These are phyloP conservation scores for Aegilops longissima DNA, from an alignment of 176 grass and related monocot species.

Conservation along the genomic window DNA sequence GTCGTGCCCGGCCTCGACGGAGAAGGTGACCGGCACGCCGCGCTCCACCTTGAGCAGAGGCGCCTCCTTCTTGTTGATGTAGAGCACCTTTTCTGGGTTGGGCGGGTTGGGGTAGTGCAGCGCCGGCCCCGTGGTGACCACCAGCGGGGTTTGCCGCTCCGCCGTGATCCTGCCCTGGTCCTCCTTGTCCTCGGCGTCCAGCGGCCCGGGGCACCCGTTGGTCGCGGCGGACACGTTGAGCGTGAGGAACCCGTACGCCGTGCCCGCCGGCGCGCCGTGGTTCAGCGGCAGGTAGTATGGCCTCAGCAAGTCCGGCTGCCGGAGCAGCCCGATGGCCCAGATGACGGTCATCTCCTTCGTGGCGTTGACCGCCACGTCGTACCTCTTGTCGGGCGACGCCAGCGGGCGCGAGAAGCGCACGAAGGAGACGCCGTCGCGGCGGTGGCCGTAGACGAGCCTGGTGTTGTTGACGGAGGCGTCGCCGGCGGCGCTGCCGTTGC, in stretches of 20 bases:
- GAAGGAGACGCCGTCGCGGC: conserved; percentile 85
- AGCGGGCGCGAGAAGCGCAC: conserved; percentile 66
- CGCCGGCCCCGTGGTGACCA: conserved; percentile 58
- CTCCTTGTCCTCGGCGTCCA: conserved; percentile 94
- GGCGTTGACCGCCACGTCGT: conserved; percentile 64
- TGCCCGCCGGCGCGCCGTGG: conserved; percentile 46
- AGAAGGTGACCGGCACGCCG: conserved; percentile 93
- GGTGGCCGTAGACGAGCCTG: conserved; percentile 74
- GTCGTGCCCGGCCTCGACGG: conserved; percentile 85
- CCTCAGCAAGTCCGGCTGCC: conserved; percentile 67
- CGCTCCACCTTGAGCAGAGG: conserved; percentile 93
- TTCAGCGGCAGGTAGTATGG: conserved; percentile 90
- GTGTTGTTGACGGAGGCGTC: conserved; percentile 52
- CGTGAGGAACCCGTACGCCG: conserved; percentile 53
- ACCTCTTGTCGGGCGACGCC: conserved; percentile 49
- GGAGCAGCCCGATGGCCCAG: conserved; percentile 79
- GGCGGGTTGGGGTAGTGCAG: conserved; percentile 88
- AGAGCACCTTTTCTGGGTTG: conserved; percentile 72
- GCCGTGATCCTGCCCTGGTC: conserved; percentile 80
- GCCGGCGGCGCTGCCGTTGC: conserved; percentile 8
- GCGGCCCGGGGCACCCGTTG: conserved; percentile 54
- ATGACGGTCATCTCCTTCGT: conserved; percentile 70
- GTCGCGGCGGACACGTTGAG: conserved; percentile 53
- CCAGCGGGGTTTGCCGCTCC: conserved; percentile 71
- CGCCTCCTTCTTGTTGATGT: conserved; percentile 98